Percentiles rank a stretch among this genome's conserved stretches.
Evolutionary conservation across 805 yeast species (phyloP).

Genomic region (Hanseniaspora jakobsenii): DNA sequence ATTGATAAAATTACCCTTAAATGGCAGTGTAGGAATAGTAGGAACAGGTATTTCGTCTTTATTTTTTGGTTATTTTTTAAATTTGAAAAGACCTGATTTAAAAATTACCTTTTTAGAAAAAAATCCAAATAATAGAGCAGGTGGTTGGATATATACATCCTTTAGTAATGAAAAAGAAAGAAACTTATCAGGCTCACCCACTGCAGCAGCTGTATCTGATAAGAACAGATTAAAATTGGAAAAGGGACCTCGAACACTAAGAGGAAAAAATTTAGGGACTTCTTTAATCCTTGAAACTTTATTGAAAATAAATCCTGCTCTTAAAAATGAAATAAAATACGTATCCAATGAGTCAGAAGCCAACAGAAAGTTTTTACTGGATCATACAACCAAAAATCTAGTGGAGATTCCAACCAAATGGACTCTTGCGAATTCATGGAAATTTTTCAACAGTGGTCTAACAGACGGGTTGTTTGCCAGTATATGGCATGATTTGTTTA

Average conservation of each 20-base stretch:
- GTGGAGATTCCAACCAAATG: conserved; percentile 42
- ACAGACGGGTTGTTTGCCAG: conserved; percentile 37
- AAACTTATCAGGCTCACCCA: too few relatives aligned
- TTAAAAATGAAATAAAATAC: conserved; percentile 42
- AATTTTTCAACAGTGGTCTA: conserved; percentile 33
- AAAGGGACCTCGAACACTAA: conserved; percentile 81
- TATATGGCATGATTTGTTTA: conserved; percentile 41
- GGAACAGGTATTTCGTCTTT: conserved; percentile 90
- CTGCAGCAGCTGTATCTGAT: too few relatives aligned
- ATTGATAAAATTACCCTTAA: conserved; percentile 20
- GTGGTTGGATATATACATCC: conserved; percentile 69
- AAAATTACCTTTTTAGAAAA: conserved; percentile 52
- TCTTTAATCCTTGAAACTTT: conserved; percentile 45
- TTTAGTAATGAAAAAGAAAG: too few relatives aligned
- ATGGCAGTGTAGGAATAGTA: conserved; percentile 50
- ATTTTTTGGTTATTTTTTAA: conserved; percentile 55
- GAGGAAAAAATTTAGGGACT: conserved; percentile 75
- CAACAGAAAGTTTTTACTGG: conserved; percentile 58
- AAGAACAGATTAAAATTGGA: conserved; percentile 39
- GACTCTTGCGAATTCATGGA: conserved; percentile 27
- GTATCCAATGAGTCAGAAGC: conserved; percentile 49
- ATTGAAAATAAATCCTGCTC: conserved; percentile 37
- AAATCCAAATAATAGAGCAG: conserved; percentile 33
- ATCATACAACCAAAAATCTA: conserved; percentile 32
- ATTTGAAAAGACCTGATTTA: conserved; percentile 65